Base-by-base conservation (phyloP, 2,329 filamentous ascomycete species). In the Penicillium sp. region DNA sequence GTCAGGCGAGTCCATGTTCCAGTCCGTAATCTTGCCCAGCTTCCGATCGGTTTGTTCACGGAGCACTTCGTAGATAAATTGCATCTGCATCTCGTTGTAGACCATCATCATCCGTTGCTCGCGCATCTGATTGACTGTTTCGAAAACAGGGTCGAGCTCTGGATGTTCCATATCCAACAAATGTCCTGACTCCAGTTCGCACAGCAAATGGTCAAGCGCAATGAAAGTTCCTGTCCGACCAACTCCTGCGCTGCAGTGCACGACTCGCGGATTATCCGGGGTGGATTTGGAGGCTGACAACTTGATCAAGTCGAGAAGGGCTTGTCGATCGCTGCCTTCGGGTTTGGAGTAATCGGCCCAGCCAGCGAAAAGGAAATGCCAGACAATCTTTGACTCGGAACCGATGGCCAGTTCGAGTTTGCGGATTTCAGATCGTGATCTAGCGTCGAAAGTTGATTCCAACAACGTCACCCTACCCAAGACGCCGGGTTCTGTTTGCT, bases 41-140 rank as follows among this genome's bases (percentile, higher is more conserved):
- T 70, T 74, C 23, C 66, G 42, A 52, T 73, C 70, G 6, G 67
- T 67, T 59, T 77, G 73, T 71, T 91, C 89, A 51, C 86, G 84
- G 68, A 97, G 75, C 1, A 96, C 90, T 68, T 92, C 86, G 77
- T 99, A 97, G 57, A 99, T 84, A 73, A 97, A 97, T 38, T 85
- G 77, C 68, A 90, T 94, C 73, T 99, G 94, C 48, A 83, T 73
- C 66, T 93, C 89, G 45, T 90, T 88, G 77, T 97, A 94, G 6
- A 99, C 94, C 94, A 99, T 99, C 76, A 88, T 90, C 79, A 91
- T 90, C 19, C 94, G 85, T 79, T 99, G 94, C 73, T 93, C 86
- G 44, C 94, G 85, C 55, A 99, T 82, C 59, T 79, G 77, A 67
- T 96, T 89, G 53, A 99, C 93, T 0, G 89, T 89, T 19, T 89